Conservation (phyloP, 768 basidiomycete species). For the Pseudohyphozyma bogoriensis region DNA sequence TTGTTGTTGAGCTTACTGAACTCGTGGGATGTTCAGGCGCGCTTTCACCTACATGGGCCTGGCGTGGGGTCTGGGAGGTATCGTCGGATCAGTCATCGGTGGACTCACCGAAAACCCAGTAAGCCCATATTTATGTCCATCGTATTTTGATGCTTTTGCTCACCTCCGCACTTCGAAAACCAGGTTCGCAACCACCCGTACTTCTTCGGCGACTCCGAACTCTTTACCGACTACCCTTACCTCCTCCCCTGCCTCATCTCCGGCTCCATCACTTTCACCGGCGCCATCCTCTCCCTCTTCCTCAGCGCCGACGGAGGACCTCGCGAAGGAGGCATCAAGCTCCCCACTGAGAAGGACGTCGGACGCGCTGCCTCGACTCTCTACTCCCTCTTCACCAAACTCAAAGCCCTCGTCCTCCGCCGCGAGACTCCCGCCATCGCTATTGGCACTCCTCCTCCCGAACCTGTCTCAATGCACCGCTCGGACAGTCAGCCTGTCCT, state of each 20-base stretch:
- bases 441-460: not conserved
- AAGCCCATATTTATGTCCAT: not conserved
- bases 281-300: conserved; percentile 79
- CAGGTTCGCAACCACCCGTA: conserved; percentile 62
- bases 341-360: conserved; percentile 62
- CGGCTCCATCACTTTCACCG: conserved; percentile 61
- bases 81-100: conserved; percentile 70
- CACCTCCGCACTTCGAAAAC: not conserved
- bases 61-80: conserved; percentile 82
- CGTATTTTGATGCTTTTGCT: not conserved
- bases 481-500: not conserved
- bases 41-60: conserved; percentile 83
- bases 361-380: conserved; percentile 30
- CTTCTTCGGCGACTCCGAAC: conserved; percentile 46
- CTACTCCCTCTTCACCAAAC: not conserved
- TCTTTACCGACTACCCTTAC: conserved; percentile 79
- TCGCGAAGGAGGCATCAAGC: conserved; percentile 69
- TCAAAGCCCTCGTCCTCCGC: not conserved
- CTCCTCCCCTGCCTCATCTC: conserved; percentile 76
- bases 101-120: conserved; percentile 25
- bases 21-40: too few relatives aligned
- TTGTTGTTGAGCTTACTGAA: too few relatives aligned
- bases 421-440: not conserved
- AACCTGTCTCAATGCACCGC: not conserved
- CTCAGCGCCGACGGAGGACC: conserved; percentile 85